Base-by-base conservation (phyloP, 1,139 yeast genomes). In the Trichomonascaceae sp. region DNA sequence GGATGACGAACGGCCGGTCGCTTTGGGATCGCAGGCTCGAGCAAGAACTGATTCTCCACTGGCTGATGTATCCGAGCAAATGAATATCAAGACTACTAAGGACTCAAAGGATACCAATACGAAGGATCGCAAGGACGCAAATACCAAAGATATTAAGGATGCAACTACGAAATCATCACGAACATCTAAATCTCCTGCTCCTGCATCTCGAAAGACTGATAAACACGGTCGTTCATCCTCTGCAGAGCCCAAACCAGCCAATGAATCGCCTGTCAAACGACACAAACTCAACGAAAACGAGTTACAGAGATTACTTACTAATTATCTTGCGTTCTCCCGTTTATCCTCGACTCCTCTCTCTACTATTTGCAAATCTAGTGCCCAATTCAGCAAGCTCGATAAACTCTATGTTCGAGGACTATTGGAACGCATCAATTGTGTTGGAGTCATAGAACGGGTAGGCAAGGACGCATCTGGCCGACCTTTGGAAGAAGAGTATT, bases 381-480 rank as follows among this genome's bases (percentile, higher is more conserved):
- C 63, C 51, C 61, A 13, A 49, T 72, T 59, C 61, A 67, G 49
- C 55, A 56, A 61, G 15, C 64, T 67, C 49, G 54, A 63, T 36
- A 52, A 45, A 4, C 53, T 52, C 27, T 73, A 72, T 53, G 62
- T 79, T 24, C 70, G 74, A 44, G 63, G 65, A 43, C 57, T 79
- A 3, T 71, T 85, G 20, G 73, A 76, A 55, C 69, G 73, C 52
- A 72, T 81, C 43, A 62, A 68, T 7, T 85, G 95, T 63, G 79
- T 91, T 55, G 98, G 98, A 13, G 84, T 87, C 10, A 90, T 93
- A 59, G 80, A 83, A 63, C 84, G 98, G 68, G 78, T 80, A 57
- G 98, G 98, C 51, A 91, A 89, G 68, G 98, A 93, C 70, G 97
- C 98, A 3, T 96, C 97, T 1, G 98, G 98, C 13, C 88, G 89